Conservation (phyloP, 179 eudicot genomes). For the Beta lomatogona region DNA sequence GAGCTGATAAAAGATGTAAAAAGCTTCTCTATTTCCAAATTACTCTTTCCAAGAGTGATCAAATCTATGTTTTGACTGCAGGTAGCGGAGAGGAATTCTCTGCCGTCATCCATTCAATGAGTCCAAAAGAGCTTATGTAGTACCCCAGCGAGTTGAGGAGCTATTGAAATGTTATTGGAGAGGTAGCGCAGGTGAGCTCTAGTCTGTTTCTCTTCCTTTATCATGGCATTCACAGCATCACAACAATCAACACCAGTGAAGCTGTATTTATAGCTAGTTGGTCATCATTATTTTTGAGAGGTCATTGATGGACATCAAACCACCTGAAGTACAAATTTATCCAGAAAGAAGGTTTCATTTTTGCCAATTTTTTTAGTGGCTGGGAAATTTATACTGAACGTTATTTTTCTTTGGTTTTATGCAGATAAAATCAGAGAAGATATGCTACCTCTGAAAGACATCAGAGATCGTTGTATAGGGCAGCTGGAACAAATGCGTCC, state of each 20-base stretch:
- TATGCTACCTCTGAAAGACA: slow-evolving; percentile 60
- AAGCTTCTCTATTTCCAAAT: background rate
- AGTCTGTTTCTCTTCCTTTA: background rate
- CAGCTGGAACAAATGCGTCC: slow-evolving; percentile 93
- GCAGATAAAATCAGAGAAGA: slow-evolving; percentile 73
- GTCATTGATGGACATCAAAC: too few relatives aligned
- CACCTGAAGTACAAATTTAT: background rate
- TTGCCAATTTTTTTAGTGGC: background rate
- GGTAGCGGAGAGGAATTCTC: slow-evolving; percentile 73
- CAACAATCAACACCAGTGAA: background rate
- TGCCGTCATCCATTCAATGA: slow-evolving; percentile 97
- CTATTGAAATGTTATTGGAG: slow-evolving; percentile 92
- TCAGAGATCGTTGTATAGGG: slow-evolving; percentile 68
- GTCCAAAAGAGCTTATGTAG: slow-evolving; percentile 96
- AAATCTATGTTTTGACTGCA: slow-evolving; percentile 22
- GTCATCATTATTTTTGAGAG: background rate
- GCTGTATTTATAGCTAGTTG: background rate
- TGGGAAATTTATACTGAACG: too few relatives aligned
- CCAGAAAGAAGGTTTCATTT: background rate
- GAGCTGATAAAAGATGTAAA: background rate
- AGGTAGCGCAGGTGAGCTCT: slow-evolving; percentile 70
- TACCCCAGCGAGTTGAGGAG: slow-evolving; percentile 93
- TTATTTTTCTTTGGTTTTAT: slow-evolving; percentile 11
- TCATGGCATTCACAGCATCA: background rate
- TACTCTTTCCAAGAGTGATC: background rate